Conservation (phyloP, 805 yeast genomes). For the Teunomyces aglyptinius region DNA sequence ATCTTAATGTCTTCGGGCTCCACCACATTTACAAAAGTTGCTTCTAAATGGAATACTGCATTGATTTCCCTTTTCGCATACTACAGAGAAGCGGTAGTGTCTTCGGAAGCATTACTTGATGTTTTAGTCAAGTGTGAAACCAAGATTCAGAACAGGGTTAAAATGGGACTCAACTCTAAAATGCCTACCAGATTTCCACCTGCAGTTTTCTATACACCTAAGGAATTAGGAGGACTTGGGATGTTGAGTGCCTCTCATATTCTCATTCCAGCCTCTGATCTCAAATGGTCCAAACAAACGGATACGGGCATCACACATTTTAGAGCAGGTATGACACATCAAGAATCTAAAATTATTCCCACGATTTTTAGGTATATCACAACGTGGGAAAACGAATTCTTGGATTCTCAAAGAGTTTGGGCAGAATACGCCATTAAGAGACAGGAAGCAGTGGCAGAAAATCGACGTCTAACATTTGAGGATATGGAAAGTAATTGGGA, state of each 20-base stretch:
- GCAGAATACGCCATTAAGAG: conserved; percentile 92
- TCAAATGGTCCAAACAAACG: conserved; percentile 88
- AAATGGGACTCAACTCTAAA: conserved; percentile 91
- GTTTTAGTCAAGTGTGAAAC: conserved; percentile 88
- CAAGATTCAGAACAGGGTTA: conserved; percentile 88
- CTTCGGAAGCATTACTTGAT: conserved; percentile 77
- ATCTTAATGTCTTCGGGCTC: conserved; percentile 94
- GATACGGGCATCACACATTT: conserved; percentile 94
- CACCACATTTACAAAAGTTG: conserved; percentile 90
- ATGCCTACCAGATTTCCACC: conserved; percentile 99
- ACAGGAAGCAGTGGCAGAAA: conserved; percentile 80
- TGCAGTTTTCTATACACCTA: conserved; percentile 96
- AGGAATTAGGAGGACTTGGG: conserved; percentile 95
- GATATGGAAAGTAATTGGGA: conserved; percentile 96
- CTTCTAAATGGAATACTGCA: conserved; percentile 95
- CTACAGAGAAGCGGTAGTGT: conserved; percentile 87
- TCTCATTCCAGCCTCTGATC: conserved; percentile 88
- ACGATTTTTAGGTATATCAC: conserved; percentile 90
- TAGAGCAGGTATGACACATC: conserved; percentile 87
- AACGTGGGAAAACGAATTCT: conserved; percentile 94
- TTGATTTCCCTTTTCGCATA: conserved; percentile 82
- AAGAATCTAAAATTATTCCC: conserved; percentile 81
- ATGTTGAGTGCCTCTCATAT: conserved; percentile 98
- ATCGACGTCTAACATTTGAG: conserved; percentile 84
- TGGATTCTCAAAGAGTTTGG: conserved; percentile 96